Base-by-base conservation (phyloP, 352 stramenopile genomes). In the Elongisporangium undulatum region DNA sequence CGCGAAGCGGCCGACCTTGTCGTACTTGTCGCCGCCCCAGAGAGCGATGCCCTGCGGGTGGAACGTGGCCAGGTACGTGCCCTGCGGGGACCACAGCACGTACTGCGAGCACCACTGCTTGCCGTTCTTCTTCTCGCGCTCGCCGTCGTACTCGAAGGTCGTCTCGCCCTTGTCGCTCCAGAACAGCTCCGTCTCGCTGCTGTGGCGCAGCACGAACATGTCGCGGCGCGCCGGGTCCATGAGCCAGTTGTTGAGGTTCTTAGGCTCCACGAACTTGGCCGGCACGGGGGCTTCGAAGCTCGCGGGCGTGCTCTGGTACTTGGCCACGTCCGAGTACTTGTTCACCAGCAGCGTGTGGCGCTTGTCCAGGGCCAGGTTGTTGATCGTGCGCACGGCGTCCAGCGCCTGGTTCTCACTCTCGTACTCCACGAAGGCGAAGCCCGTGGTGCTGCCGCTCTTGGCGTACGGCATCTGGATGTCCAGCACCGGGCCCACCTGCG, bases 31-130 rank as follows among this genome's bases (percentile, higher is more conserved):
- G 41, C 96, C 96, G 34, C 94, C 97, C 97, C 97, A 99, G 26
- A 99, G 77, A 56, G 98, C 98, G 49, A 99, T 94, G 55, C 97
- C 97, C 61, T 97, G 96, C 20, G 82, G 82, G 65, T 99, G 97
- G 59, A 99, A 98, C n/a, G 97, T 99, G 20, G 95, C 92, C 51
- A 99, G 79, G 74, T 99, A 99, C 58, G 83, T 97, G 56, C 97
- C 97, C 53, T 98, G 90, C 7, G 97, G 96, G 56, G 85, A 98
- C 97, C 97, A 99, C 66, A 98, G 79, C 54, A 98, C 93, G 71
- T 99, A 99, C 70, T 98, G 94, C 67, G 98, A 97, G 78, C 97
- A 99, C 97, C 97, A 99, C 69, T 94, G 79, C 67, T 98, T 97
- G 51, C 96, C 96, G 38, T 93, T 95, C 64, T 76, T 76, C 79